phyloP scores from a whole-genome alignment of 2,329 filamentous ascomycete genomes.

The Xylariaceae sp. region DNA sequence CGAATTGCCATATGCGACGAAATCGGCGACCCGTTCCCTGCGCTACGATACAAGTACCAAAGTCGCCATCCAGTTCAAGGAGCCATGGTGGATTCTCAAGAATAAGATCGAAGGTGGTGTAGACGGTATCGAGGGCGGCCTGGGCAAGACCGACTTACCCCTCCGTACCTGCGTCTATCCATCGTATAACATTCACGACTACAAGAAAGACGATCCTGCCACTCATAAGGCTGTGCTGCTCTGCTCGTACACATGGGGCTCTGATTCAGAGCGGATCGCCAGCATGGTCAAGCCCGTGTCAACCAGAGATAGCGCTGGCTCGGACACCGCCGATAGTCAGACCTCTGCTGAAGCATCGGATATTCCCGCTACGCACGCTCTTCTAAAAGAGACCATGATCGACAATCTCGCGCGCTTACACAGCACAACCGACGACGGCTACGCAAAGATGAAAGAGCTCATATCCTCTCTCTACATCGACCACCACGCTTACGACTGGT shows the following conservation, averaged over 20 bases:
- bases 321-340: neutral
- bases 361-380: neutral
- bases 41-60: constrained; percentile 29
- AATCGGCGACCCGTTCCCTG: constrained; percentile 29
- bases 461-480: neutral
- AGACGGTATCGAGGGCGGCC: constrained; percentile 24
- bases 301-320: neutral
- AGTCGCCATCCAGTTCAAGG: constrained; percentile 31
- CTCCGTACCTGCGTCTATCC: constrained; percentile 31
- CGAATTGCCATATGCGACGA: constrained; percentile 18
- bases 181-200: constrained; percentile 29
- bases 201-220: neutral
- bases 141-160: constrained; percentile 25
- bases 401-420: constrained; percentile 4
- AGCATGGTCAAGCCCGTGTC: neutral
- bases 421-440: constrained; percentile 7
- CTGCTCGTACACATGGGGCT: constrained; percentile 6
- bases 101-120: constrained; percentile 2
- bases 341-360: neutral
- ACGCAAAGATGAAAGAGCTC: neutral
- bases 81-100: constrained; percentile 28
- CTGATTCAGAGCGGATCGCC: constrained; percentile 1
- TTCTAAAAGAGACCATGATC: neutral
- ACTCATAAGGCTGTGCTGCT: constrained; percentile 5
- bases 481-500: constrained; percentile 32